Percentiles rank a stretch among this genome's conserved stretches.
Conservation (phyloP, 305 asterid genomes). For the Lippia alba region DNA sequence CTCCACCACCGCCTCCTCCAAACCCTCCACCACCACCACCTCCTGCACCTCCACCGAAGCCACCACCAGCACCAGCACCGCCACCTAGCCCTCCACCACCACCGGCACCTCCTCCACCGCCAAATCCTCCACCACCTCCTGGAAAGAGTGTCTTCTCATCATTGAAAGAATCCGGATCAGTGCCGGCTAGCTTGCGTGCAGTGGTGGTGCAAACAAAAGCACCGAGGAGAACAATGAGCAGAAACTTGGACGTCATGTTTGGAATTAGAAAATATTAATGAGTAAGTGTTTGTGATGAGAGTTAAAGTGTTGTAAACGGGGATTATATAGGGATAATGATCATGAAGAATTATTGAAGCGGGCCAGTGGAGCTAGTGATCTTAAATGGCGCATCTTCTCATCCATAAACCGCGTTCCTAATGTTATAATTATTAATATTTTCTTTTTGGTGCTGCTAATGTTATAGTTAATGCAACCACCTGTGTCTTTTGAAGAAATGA, state of each 20-base stretch:
- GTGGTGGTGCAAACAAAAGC: conserved; percentile 38
- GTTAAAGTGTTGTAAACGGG: background rate
- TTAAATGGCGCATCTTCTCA: conserved; percentile 24
- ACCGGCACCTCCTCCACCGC: conserved; percentile 29
- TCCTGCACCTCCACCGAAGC: conserved; percentile 19
- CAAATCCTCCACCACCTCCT: conserved; percentile 16
- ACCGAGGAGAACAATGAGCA: conserved; percentile 31
- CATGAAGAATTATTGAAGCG: conserved; percentile 12
- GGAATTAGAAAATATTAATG: background rate
- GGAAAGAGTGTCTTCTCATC: conserved; percentile 28
- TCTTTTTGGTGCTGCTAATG: no score
- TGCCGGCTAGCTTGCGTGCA: conserved; percentile 32
- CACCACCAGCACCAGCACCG: conserved; percentile 24
- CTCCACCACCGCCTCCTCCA: conserved; percentile 33
- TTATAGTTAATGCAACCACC: conserved; percentile 18
- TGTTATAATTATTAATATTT: background rate
- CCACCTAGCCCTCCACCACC: conserved; percentile 28
- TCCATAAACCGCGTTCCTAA: conserved; percentile 24
- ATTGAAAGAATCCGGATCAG: conserved; percentile 14
- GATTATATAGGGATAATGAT: conserved; percentile 11
- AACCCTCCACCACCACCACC: conserved; percentile 34
- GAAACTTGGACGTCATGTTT: conserved; percentile 28
- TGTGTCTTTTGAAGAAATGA: background rate
- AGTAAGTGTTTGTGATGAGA: conserved; percentile 18
- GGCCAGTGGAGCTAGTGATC: background rate